Evolutionary conservation across 2,329 filamentous ascomycete genomes (phyloP).

Genomic region (Venturia pyrina): DNA sequence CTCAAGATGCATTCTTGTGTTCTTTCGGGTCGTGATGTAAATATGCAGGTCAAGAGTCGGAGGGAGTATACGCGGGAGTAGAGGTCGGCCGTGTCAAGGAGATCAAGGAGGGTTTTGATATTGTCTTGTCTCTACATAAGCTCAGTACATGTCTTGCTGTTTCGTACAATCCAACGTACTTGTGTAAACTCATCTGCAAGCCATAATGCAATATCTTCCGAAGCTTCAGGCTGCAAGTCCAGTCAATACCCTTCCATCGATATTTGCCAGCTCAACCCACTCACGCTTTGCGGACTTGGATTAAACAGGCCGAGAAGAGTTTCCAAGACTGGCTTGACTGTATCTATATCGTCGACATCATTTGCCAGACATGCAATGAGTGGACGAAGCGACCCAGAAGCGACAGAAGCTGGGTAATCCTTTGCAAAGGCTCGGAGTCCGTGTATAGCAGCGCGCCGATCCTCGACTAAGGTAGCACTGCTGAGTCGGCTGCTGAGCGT

Average conservation of each 20-base stretch:
- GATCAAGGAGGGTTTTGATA: conserved; percentile 78
- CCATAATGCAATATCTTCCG: conserved; percentile 92
- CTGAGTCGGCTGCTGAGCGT: conserved; percentile 78
- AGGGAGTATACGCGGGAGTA: conserved; percentile 86
- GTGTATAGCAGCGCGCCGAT: conserved; percentile 84
- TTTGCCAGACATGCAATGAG: conserved; percentile 77
- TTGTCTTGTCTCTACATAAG: conserved; percentile 76
- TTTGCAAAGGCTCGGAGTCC: conserved; percentile 94
- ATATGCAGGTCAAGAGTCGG: conserved; percentile 79
- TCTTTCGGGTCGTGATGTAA: conserved; percentile 74
- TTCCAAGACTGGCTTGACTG: conserved; percentile 88
- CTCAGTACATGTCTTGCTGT: conserved; percentile 34
- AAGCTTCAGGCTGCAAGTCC: conserved; percentile 68
- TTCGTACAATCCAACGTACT: conserved; percentile 33
- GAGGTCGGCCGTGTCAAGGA: conserved; percentile 79
- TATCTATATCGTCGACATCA: conserved; percentile 91
- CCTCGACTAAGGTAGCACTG: conserved; percentile 86
- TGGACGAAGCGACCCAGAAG: conserved; percentile 81
- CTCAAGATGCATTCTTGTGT: conserved; percentile 91
- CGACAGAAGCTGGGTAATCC: conserved; percentile 89
- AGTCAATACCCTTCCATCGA: neutral
- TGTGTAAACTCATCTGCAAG: conserved; percentile 97
- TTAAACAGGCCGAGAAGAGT: conserved; percentile 89
- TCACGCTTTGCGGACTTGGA: conserved; percentile 50
- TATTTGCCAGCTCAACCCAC: conserved; percentile 20